phyloP scores from a whole-genome alignment of 805 yeast species.

The Yarrowia osloensis region DNA sequence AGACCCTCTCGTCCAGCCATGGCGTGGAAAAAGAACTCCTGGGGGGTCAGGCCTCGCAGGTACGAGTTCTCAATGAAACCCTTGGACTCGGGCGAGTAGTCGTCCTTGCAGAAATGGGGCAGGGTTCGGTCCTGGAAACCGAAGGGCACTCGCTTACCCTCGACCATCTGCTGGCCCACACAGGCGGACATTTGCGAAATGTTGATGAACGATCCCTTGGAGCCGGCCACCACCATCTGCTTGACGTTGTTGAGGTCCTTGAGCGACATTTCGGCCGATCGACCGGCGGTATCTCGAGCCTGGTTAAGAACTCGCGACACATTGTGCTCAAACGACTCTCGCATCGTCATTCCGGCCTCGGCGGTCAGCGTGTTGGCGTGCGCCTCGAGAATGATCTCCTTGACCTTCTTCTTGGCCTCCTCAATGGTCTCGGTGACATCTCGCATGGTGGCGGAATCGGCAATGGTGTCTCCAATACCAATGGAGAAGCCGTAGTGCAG shows the following conservation, averaged over 20 bases:
- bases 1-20: constrained; percentile 99
- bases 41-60: constrained; percentile 95
- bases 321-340: constrained; percentile 97
- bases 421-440: constrained; percentile 90
- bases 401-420: constrained; percentile 91
- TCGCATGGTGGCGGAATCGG: constrained; percentile 94
- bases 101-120: constrained; percentile 98
- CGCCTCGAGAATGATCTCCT: constrained; percentile 88
- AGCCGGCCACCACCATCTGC: constrained; percentile 99
- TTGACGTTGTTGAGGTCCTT: constrained; percentile 94
- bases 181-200: constrained; percentile 99
- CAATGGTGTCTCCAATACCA: constrained; percentile 99
- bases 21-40: constrained; percentile 98
- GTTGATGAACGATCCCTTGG: constrained; percentile 98
- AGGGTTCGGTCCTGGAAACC: constrained; percentile 95
- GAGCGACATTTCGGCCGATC: constrained; percentile 94
- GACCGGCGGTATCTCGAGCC: constrained; percentile 99
- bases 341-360: constrained; percentile 98
- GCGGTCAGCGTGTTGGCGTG: constrained; percentile 86
- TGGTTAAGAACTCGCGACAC: constrained; percentile 93
- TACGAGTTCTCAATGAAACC: constrained; percentile 98
- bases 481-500: constrained; percentile 96
- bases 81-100: constrained; percentile 96
- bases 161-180: constrained; percentile 99
- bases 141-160: constrained; percentile 98